Base-by-base conservation (phyloP, 345 rosid species). In the Citrus maxima region DNA sequence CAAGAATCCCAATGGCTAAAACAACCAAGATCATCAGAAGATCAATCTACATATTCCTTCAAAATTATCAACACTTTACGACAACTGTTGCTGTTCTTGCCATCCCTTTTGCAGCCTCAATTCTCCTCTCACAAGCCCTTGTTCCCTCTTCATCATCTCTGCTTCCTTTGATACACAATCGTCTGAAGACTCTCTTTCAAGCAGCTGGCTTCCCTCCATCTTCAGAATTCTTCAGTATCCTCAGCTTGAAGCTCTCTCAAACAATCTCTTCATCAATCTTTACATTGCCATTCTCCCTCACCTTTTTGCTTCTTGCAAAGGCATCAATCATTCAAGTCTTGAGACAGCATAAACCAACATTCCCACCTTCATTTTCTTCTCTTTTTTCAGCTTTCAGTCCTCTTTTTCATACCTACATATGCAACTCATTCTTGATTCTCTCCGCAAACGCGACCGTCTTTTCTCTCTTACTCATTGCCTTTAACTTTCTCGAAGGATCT, bases 371-470 rank as follows among this genome's bases (percentile, higher is more conserved):
- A 24, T 86, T 79, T 66, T 84, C 84, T 71, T 90, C 70, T 3
- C 4, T 80, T 42, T 0, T 76, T 5, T 84, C 87, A 78, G 79
- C 83, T 74, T 88, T 80, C 81, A n/a, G 77, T 7, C 93, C 88
- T 34, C 88, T 96, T 40, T 80, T 96, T 10, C 24, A 51, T 22
- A 91, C 97, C 27, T 84, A 80, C 58, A 3, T 89, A 24, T 88
- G 89, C 49, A 91, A 90, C 76, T 81, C 85, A 2, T 72, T 90
- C 77, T 72, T 90, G 61, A 84, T 94, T 78, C 37, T 93, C 80
- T 91, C 93, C 0, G 95, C 97, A 18, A 96, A 91, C 67, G 90
- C 98, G 7, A 90, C 94, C 8, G 90, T 90, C 30, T 90, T 96
- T 65, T 88, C 85, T 51, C 55, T 96, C 81, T 60, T 92, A 4